phyloP scores from a whole-genome alignment of 2,329 filamentous ascomycete species.

The Verticillium dahliae region DNA sequence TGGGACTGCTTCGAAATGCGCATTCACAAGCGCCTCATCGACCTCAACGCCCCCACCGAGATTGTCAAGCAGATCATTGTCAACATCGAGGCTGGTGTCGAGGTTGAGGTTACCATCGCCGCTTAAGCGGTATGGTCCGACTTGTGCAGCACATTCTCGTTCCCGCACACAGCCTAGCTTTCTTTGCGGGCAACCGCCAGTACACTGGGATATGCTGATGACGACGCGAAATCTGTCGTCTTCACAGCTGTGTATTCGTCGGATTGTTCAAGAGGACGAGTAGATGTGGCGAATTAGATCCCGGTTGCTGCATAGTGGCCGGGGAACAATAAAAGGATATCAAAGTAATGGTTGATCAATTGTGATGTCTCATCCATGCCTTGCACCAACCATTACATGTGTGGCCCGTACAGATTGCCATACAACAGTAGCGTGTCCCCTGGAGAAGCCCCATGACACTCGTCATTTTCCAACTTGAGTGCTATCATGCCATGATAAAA shows the following conservation, averaged over 20 bases:
- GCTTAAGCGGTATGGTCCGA: constrained; percentile 45
- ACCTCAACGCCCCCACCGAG: constrained; percentile 96
- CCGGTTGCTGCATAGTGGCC: background rate
- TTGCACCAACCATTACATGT: background rate
- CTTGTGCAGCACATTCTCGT: background rate
- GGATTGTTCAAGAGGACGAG: background rate
- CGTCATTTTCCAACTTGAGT: background rate
- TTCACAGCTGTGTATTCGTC: too few species aligned
- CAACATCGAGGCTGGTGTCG: constrained; percentile 90
- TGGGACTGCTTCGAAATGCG: constrained; percentile 99
- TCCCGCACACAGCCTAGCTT: background rate
- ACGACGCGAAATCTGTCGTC: background rate
- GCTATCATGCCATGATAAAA: too few species aligned
- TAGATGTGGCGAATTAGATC: background rate
- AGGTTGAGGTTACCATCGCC: constrained; percentile 89
- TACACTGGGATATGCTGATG: background rate
- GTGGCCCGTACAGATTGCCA: background rate
- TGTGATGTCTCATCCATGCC: background rate
- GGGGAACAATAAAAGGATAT: background rate
- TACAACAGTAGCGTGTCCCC: too few species aligned
- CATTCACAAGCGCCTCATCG: constrained; percentile 98
- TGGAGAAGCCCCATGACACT: too few species aligned
- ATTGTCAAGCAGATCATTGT: constrained; percentile 95
- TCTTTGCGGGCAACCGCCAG: background rate
- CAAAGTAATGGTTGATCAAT: background rate